Percentiles rank a stretch among this genome's conserved stretches.
phyloP scores from a whole-genome alignment of 371 early-diverging fungal species.

The Zychaea mexicana region DNA sequence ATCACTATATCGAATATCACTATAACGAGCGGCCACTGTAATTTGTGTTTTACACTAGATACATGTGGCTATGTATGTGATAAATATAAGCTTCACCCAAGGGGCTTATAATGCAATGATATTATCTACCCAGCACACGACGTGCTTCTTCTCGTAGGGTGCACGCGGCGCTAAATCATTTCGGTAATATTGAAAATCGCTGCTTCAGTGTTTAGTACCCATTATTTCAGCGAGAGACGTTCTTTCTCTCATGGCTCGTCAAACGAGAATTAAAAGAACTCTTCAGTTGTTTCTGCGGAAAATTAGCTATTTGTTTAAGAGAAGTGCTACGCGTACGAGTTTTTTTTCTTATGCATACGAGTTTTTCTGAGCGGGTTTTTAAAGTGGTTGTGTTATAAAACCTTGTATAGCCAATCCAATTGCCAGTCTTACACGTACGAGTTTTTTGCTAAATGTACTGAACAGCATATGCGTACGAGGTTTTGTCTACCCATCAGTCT shows the following conservation, averaged over 20 bases:
- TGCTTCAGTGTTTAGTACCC: constrained; percentile 90
- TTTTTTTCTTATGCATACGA: too few species aligned
- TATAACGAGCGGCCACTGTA: too few species aligned
- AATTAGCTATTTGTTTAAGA: constrained; percentile 66
- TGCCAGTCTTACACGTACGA: too few species aligned
- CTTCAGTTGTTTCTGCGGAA: constrained; percentile 94
- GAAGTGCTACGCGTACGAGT: too few species aligned
- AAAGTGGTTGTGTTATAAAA: too few species aligned
- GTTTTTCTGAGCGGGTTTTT: too few species aligned
- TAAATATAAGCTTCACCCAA: constrained; percentile 10
- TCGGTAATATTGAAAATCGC: constrained; percentile 69
- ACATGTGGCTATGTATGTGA: constrained; percentile 4
- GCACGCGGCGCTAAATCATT: constrained; percentile 19
- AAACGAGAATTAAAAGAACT: constrained; percentile 90
- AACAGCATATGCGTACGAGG: too few species aligned
- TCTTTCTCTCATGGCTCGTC: constrained; percentile 48
- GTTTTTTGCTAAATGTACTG: too few species aligned
- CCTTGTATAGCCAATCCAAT: too few species aligned
- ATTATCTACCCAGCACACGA: neutral
- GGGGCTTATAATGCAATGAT: neutral
- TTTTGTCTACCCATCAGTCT: too few species aligned
- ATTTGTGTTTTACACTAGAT: neutral
- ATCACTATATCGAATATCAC: too few species aligned
- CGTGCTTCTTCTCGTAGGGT: neutral
- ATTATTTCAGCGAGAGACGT: constrained; percentile 68